A percentile compares a stretch with the other conserved stretches of the same genome.
Conservation (phyloP, 1,284 basidiomycete genomes). For the Trichosporon faecale region DNA sequence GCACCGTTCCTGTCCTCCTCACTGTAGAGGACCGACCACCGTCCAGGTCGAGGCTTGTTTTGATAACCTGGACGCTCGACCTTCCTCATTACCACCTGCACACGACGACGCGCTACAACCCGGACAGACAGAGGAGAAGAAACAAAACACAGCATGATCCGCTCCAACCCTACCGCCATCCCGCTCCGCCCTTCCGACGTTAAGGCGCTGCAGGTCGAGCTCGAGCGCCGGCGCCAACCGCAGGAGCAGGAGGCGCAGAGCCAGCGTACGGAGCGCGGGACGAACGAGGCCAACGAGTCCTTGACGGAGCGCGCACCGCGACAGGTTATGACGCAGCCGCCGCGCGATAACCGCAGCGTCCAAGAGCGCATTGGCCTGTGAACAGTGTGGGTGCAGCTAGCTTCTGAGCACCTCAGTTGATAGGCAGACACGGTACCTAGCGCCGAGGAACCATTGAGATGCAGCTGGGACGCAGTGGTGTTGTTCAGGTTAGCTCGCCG, state of each 20-base stretch:
- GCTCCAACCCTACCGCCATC: constrained; percentile 48
- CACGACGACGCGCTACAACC: background rate
- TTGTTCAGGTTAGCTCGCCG: too few relatives aligned
- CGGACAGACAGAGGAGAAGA: too few relatives aligned
- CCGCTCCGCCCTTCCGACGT: constrained; percentile 45
- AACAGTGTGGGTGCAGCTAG: background rate
- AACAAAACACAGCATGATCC: constrained; percentile 34
- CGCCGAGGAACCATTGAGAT: too few relatives aligned
- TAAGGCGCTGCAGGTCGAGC: constrained; percentile 42
- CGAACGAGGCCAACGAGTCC: background rate
- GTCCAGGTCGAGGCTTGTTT: background rate
- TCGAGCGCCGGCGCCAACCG: constrained; percentile 35
- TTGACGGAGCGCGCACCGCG: background rate
- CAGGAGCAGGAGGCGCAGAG: background rate
- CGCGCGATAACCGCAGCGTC: background rate
- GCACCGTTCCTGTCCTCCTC: background rate
- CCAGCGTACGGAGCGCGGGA: constrained; percentile 3
- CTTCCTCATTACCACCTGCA: background rate
- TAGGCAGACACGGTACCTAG: too few relatives aligned
- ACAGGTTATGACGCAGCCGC: constrained; percentile 2
- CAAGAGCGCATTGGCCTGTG: background rate
- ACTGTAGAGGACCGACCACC: too few relatives aligned
- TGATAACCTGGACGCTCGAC: background rate
- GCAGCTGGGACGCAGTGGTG: too few relatives aligned
- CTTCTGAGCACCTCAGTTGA: too few relatives aligned